Conservation (phyloP, 2,329 filamentous ascomycete genomes). For the Monascus ruber region DNA sequence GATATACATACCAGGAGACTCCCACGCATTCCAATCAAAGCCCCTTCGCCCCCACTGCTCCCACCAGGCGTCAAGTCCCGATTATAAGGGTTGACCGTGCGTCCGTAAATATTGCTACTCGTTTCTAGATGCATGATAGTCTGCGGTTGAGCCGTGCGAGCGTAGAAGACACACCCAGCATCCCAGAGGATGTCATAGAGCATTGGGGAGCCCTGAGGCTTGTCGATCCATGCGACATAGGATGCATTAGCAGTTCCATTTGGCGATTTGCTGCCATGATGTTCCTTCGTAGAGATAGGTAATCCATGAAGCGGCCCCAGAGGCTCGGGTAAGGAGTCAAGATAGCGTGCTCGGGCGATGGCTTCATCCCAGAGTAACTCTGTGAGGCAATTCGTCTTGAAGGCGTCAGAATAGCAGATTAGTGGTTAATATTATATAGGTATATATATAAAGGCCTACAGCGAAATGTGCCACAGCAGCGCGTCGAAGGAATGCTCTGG, state of each 20-base stretch:
- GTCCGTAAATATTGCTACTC: slow-evolving; percentile 18
- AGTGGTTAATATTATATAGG: not conserved
- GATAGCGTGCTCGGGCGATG: slow-evolving; percentile 27
- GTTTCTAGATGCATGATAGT: slow-evolving; percentile 20
- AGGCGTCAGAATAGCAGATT: slow-evolving; percentile 15
- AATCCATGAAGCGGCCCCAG: slow-evolving; percentile 44
- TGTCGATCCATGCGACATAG: slow-evolving; percentile 16
- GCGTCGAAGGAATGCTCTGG: slow-evolving; percentile 42
- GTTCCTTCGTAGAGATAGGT: slow-evolving; percentile 38
- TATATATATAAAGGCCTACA: slow-evolving; percentile 12
- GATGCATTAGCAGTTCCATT: slow-evolving; percentile 10
- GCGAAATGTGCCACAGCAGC: slow-evolving; percentile 44
- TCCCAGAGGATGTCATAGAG: slow-evolving; percentile 16
- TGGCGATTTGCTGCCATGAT: slow-evolving; percentile 14
- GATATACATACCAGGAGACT: slow-evolving; percentile 11
- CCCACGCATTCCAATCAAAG: slow-evolving; percentile 11
- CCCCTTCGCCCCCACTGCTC: slow-evolving; percentile 13
- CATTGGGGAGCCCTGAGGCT: slow-evolving; percentile 10
- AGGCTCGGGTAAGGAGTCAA: slow-evolving; percentile 30
- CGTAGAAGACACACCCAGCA: slow-evolving; percentile 21
- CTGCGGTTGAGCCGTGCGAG: slow-evolving; percentile 19
- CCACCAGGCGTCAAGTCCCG: slow-evolving; percentile 10
- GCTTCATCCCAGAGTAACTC: slow-evolving; percentile 39
- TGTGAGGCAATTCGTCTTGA: slow-evolving; percentile 35
- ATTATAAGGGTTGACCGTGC: slow-evolving; percentile 15